A percentile compares a stretch with the other conserved stretches of the same genome.
phyloP scores from a whole-genome alignment of 2,329 filamentous ascomycete species.

The Xylaria sp. region DNA sequence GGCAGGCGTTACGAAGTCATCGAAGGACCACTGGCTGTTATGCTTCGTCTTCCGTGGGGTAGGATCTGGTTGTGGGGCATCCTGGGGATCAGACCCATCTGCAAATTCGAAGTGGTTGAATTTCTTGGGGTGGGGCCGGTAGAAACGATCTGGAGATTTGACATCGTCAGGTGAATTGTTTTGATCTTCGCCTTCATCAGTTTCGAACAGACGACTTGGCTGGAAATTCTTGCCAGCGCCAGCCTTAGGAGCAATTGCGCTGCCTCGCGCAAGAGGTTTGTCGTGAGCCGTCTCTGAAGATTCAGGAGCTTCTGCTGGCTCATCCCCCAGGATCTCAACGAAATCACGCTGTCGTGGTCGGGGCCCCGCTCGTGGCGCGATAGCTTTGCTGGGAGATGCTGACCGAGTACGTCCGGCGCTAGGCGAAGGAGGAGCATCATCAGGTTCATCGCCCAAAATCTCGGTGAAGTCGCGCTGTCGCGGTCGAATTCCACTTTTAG shows the following conservation, averaged over 20 bases:
- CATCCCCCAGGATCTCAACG: slow-evolving; percentile 76
- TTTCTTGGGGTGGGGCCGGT: slow-evolving; percentile 79
- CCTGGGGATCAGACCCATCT: slow-evolving; percentile 68
- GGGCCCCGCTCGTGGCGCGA: slow-evolving; percentile 44
- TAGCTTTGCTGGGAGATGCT: slow-evolving; percentile 46
- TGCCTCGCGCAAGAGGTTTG: slow-evolving; percentile 50
- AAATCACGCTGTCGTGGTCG: slow-evolving; percentile 74
- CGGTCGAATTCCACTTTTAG: slow-evolving; percentile 69
- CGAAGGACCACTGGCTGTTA: slow-evolving; percentile 84
- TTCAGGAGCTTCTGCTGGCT: slow-evolving; percentile 53
- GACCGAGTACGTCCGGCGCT: slow-evolving; percentile 59
- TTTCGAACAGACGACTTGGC: slow-evolving; percentile 72
- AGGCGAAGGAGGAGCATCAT: slow-evolving; percentile 52
- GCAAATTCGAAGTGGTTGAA: slow-evolving; percentile 88
- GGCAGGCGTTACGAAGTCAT: slow-evolving; percentile 85
- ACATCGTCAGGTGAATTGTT: slow-evolving; percentile 57
- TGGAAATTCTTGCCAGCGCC: slow-evolving; percentile 71
- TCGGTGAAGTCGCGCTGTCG: slow-evolving; percentile 78
- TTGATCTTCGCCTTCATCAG: slow-evolving; percentile 60
- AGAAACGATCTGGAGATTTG: slow-evolving; percentile 57
- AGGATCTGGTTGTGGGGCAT: slow-evolving; percentile 57
- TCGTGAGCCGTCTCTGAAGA: slow-evolving; percentile 56
- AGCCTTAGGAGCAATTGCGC: slow-evolving; percentile 56
- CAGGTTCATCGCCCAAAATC: slow-evolving; percentile 69
- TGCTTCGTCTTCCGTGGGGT: slow-evolving; percentile 70